Base-by-base conservation (phyloP, 441 rosid genomes). In the Mallotus repandus region DNA sequence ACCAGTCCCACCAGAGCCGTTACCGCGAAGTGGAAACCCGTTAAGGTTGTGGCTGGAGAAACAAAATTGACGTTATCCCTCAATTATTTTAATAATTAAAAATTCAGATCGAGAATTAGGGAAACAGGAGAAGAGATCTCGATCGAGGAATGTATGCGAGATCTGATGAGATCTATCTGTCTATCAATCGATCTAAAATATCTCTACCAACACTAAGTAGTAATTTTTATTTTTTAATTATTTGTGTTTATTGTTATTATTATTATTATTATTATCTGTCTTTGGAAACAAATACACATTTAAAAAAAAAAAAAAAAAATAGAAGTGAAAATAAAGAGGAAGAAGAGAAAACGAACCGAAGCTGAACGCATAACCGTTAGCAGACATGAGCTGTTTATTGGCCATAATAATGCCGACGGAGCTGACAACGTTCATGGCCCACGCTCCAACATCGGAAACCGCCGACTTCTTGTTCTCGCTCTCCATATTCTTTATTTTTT, bases 321-420 rank as follows among this genome's bases (percentile, higher is more conserved):
- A 45, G 3, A 21, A 54, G 25, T 38, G 25, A 16, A 53, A 58
- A 32, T 21, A 14, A 46, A 43, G 52, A 55, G 60, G 55, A 38
- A 50, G 70, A 71, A 43, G 52, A 55, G 59, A 52, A 38, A 50
- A 57, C 12, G 61, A 49, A 63, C 97, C 98, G 69, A 91, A 93
- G 81, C 87, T 71, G 80, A 93, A 93, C 79, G 75, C 88, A 79
- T 84, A 93, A 63, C 98, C 97, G 59, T 77, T 69, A n/a, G 89
- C 57, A 21, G 96, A 84, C 98, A 93, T 93, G 56, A 92, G 98
- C 88, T 89, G 92, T 84, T 92, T 92, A 81, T 90, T 92, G 32
- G 92, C 94, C 94, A 92, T 89, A 68, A 92, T 92, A 74, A 92
- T 87, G 56, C 98, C 96, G 52, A 90, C 94, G 69, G 98, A 92